Percentiles rank a stretch among this genome's conserved stretches.
phyloP scores from a whole-genome alignment of 2,329 filamentous ascomycete species.

The Aspergillus viridinutans region DNA sequence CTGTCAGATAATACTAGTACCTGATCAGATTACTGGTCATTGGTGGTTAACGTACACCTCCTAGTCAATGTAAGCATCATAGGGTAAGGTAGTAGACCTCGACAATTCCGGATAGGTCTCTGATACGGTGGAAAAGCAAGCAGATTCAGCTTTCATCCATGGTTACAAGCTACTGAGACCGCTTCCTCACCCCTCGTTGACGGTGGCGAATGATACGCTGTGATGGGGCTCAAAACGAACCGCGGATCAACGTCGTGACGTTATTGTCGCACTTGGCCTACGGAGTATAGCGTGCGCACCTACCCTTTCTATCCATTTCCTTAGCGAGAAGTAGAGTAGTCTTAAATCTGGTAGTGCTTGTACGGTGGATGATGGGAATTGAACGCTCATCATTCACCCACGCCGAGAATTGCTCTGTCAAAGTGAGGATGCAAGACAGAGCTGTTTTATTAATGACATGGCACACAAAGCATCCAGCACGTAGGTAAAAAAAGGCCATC shows the following conservation, averaged over 20 bases:
- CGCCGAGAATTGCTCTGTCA: no score
- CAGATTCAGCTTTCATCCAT: slow-evolving; percentile 4
- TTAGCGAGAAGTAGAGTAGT: background rate
- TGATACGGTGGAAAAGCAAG: background rate
- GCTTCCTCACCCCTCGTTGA: background rate
- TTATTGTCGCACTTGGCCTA: background rate
- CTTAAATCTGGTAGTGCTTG: no score
- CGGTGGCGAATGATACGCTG: background rate
- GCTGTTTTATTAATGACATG: no score
- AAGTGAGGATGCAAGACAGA: no score
- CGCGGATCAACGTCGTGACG: slow-evolving; percentile 1
- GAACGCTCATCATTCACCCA: no score
- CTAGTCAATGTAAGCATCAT: background rate
- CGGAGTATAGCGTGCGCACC: background rate
- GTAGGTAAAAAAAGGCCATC: background rate
- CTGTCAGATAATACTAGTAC: background rate
- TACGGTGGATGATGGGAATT: no score
- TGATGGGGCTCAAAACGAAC: background rate
- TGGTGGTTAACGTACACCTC: background rate
- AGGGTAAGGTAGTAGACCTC: background rate
- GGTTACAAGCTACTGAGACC: slow-evolving; percentile 7
- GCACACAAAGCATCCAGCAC: no score
- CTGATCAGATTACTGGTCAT: background rate
- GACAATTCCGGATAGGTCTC: no score
- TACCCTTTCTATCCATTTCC: background rate